These are phyloP conservation scores for Lyophyllum semitale DNA, from an alignment of 768 basidiomycete species.

Conservation along the genomic window DNA sequence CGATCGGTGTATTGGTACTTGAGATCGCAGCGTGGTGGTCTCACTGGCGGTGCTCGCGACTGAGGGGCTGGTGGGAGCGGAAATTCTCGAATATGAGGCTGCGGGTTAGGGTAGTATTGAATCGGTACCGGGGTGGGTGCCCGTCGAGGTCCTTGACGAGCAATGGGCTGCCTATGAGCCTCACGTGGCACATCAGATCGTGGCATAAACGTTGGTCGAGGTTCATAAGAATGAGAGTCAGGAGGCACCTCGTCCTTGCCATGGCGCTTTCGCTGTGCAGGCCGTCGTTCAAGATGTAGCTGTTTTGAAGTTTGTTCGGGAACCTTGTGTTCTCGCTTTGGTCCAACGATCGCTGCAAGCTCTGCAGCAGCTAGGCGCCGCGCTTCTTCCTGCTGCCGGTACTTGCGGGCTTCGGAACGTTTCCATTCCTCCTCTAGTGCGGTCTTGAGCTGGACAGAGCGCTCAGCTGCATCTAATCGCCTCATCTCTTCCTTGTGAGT, in stretches of 20 bases:
- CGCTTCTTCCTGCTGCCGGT: background rate
- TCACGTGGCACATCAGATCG: background rate
- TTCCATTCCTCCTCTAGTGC: background rate
- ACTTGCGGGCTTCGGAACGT: background rate
- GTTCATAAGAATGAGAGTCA: background rate
- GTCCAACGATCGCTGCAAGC: background rate
- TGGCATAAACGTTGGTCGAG: background rate
- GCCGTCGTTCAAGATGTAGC: background rate
- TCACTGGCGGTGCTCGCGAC: background rate
- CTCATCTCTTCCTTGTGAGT: background rate
- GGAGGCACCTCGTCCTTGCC: background rate
- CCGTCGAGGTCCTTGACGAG: background rate
- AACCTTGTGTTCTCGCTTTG: background rate
- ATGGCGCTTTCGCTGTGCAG: conserved; percentile 3
- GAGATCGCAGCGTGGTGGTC: conserved; percentile 1
- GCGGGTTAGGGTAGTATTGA: background rate
- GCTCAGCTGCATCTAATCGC: background rate
- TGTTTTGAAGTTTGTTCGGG: background rate
- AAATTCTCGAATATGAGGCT: background rate
- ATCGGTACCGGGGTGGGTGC: background rate
- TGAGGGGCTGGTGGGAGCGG: background rate
- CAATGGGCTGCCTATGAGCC: background rate
- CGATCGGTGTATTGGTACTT: background rate
- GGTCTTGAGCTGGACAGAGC: background rate
- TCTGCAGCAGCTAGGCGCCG: background rate